Conservation (phyloP, 2,329 filamentous ascomycete species). For the Xylaria hypoxylon region DNA sequence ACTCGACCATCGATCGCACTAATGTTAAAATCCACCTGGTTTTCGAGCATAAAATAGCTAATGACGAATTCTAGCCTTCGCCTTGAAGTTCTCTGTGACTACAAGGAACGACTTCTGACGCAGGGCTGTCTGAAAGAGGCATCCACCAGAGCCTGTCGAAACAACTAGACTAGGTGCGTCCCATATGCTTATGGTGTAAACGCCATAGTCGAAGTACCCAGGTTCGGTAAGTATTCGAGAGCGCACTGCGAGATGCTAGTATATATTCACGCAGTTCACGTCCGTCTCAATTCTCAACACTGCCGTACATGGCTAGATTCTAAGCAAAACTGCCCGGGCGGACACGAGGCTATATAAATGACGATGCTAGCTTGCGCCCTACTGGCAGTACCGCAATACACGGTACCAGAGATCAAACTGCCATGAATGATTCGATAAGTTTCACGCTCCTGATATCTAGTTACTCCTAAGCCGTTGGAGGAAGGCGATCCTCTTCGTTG, state of each 20-base stretch:
- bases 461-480: too few species aligned
- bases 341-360: too few species aligned
- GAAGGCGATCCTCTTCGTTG: too few species aligned
- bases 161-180: too few species aligned
- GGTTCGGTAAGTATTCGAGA: too few species aligned
- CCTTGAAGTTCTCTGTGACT: neutral
- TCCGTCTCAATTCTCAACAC: neutral
- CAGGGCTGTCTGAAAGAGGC: neutral
- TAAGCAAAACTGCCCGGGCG: neutral
- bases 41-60: neutral
- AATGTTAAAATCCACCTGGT: neutral
- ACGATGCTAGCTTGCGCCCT: neutral
- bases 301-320: neutral
- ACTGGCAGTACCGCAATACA: neutral
- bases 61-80: neutral
- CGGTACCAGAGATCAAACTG: neutral
- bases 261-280: too few species aligned
- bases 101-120: neutral
- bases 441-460: neutral
- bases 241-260: too few species aligned
- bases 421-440: neutral
- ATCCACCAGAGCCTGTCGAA: neutral
- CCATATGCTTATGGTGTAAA: too few species aligned
- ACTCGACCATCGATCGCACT: neutral
- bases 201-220: too few species aligned